A percentile compares a stretch with the other conserved stretches of the same genome.
Conservation (phyloP, 2,329 filamentous ascomycete species). For the Byssochlamys sp. region DNA sequence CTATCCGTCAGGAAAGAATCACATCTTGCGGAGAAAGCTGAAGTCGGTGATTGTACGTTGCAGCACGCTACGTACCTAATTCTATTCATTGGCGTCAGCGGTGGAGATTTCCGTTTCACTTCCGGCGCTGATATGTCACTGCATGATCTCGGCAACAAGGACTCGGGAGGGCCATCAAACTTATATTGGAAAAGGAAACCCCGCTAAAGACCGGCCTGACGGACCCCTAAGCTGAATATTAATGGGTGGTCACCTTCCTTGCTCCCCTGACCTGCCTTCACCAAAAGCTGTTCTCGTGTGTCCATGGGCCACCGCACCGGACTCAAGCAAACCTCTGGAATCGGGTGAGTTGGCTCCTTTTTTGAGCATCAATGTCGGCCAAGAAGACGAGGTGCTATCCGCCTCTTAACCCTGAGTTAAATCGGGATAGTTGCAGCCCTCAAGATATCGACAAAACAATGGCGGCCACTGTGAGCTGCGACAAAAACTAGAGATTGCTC, state of each 20-base stretch:
- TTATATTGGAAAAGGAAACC: no score
- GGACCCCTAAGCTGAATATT: not conserved
- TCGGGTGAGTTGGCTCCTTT: no score
- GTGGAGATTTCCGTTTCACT: not conserved
- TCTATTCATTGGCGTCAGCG: not conserved
- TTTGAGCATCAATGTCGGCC: no score
- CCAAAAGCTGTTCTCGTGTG: no score
- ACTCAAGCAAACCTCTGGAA: no score
- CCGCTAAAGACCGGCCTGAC: not conserved
- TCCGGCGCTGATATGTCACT: not conserved
- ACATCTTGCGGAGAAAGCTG: not conserved
- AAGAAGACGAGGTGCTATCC: no score
- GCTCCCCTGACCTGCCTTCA: not conserved
- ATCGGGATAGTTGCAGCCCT: no score
- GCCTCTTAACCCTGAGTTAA: no score
- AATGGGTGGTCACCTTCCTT: not conserved
- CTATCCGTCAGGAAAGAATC: not conserved
- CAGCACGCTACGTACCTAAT: not conserved
- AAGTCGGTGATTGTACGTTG: not conserved
- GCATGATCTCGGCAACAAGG: not conserved
- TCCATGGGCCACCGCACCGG: no score
- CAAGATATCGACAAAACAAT: no score
- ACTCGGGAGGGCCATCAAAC: not conserved
- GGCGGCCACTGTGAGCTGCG: no score
- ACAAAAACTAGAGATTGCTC: no score